These are phyloP conservation scores for Silene latifolia DNA, from an alignment of 148 eudicot species.

Conservation along the genomic window DNA sequence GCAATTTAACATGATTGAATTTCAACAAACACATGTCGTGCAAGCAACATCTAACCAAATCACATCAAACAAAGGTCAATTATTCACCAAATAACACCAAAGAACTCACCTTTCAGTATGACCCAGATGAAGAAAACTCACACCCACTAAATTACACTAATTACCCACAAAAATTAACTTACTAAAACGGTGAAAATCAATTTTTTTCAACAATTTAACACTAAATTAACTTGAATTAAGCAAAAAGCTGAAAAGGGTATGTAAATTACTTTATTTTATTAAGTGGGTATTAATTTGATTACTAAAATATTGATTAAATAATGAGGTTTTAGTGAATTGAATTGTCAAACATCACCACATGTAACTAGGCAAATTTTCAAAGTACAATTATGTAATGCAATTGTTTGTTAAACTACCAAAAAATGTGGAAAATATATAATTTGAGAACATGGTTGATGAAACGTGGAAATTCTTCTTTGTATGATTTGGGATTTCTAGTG, in stretches of 20 bases:
- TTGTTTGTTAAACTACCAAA: neutral
- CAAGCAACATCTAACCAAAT: slow-evolving; percentile 15
- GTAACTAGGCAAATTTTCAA: neutral
- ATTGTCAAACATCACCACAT: neutral
- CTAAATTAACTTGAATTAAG: neutral
- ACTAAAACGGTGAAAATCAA: slow-evolving; percentile 17
- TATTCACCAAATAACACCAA: slow-evolving; percentile 1
- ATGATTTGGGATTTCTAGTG: neutral
- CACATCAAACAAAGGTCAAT: neutral
- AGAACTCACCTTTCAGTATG: slow-evolving; percentile 21
- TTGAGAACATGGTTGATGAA: neutral
- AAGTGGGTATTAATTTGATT: neutral
- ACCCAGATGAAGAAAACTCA: slow-evolving; percentile 18
- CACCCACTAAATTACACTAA: neutral
- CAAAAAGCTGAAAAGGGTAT: neutral
- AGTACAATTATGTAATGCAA: neutral
- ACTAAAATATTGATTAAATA: neutral
- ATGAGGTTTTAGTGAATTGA: neutral
- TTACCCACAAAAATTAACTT: slow-evolving; percentile 2
- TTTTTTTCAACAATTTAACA: neutral
- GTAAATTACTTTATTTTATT: neutral
- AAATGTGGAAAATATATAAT: neutral
- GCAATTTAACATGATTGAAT: neutral
- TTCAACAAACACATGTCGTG: slow-evolving; percentile 16
- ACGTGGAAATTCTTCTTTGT: neutral